A percentile compares a stretch with the other conserved stretches of the same genome.
These are phyloP conservation scores for Glycine soja DNA, from an alignment of 306 rosid species.

Conservation along the genomic window DNA sequence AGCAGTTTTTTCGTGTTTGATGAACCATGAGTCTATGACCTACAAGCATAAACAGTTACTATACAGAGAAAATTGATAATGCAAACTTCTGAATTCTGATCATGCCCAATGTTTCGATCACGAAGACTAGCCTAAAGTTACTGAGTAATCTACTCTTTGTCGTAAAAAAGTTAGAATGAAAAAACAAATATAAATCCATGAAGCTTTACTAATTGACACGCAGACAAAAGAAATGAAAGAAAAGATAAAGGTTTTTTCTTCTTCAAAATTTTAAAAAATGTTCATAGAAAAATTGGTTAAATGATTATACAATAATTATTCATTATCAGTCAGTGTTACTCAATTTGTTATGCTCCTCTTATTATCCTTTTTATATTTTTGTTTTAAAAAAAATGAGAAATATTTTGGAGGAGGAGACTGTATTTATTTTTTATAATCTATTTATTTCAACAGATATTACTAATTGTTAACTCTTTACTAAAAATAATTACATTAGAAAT, in stretches of 20 bases:
- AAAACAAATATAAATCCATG: neutral
- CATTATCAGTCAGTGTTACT: neutral
- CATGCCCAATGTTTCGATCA: neutral
- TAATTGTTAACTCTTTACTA: neutral
- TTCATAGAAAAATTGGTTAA: neutral
- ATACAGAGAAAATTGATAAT: conserved; percentile 33
- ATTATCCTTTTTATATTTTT: neutral
- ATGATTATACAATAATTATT: neutral
- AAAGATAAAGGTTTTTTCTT: neutral
- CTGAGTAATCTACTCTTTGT: neutral
- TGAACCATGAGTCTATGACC: neutral
- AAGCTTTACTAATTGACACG: neutral
- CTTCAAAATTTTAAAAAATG: neutral
- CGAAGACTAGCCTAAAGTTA: neutral
- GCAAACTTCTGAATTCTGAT: conserved; percentile 23
- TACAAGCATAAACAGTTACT: conserved; percentile 7
- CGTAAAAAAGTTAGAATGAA: neutral
- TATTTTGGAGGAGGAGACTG: neutral
- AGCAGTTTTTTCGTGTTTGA: neutral
- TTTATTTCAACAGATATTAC: neutral
- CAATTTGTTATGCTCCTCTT: neutral
- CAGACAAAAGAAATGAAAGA: neutral
- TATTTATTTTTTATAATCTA: neutral
- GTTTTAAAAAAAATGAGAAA: neutral
- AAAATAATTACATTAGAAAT: neutral